phyloP scores from a whole-genome alignment of 2,329 filamentous ascomycete species.

The Penicillium sp. region DNA sequence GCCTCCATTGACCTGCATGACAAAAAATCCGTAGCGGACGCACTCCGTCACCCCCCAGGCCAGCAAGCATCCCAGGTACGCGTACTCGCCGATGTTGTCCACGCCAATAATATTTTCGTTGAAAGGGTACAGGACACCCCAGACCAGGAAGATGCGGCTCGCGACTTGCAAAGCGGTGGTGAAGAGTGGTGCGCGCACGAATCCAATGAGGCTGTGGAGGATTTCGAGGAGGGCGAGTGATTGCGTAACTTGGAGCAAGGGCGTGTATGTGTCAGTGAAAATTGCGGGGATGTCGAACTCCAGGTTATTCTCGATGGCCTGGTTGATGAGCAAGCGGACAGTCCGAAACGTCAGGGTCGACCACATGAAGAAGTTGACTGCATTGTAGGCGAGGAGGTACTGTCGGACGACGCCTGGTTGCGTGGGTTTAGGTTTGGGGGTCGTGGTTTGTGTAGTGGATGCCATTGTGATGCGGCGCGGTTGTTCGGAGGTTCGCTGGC shows the following conservation, averaged over 20 bases:
- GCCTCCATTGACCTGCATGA: conserved; percentile 61
- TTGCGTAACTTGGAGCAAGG: conserved; percentile 68
- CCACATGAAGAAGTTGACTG: conserved; percentile 78
- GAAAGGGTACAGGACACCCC: conserved; percentile 79
- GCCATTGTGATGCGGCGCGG: not conserved
- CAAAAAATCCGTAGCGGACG: conserved; percentile 91
- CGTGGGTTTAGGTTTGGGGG: conserved; percentile 22
- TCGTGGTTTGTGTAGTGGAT: conserved; percentile 16
- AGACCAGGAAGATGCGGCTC: conserved; percentile 85
- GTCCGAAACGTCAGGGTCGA: conserved; percentile 73
- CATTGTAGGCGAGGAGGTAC: conserved; percentile 89
- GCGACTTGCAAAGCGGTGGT: conserved; percentile 92
- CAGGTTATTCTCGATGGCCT: conserved; percentile 45
- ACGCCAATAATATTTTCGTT: conserved; percentile 53
- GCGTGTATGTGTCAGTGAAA: conserved; percentile 53
- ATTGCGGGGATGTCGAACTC: conserved; percentile 46
- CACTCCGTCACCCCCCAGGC: conserved; percentile 94
- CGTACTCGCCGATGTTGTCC: conserved; percentile 43
- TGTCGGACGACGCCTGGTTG: conserved; percentile 56
- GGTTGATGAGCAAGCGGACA: conserved; percentile 58
- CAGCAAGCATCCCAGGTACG: conserved; percentile 60
- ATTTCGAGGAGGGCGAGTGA: conserved; percentile 83
- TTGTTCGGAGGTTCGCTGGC: not conserved
- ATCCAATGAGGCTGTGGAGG: conserved; percentile 74
- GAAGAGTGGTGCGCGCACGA: conserved; percentile 82